Evolutionary conservation across 2,329 filamentous ascomycete genomes (phyloP).

Genomic region (Dothistroma septosporum): DNA sequence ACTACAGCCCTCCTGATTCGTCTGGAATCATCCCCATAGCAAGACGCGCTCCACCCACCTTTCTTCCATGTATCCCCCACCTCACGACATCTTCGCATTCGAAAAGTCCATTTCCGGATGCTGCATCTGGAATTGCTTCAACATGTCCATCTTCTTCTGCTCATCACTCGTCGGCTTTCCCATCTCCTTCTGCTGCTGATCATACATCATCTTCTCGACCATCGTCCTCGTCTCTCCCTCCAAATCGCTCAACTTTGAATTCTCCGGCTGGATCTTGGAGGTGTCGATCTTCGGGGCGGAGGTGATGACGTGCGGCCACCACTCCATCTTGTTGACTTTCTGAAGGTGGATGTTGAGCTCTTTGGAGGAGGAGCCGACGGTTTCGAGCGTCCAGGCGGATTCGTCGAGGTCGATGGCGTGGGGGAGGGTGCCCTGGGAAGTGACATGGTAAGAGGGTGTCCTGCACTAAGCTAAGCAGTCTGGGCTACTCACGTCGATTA

Average conservation of each 20-base stretch:
- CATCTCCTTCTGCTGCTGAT: slow-evolving; percentile 93
- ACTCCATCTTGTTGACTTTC: slow-evolving; percentile 95
- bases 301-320: slow-evolving; percentile 93
- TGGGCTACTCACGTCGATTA: slow-evolving; percentile 86
- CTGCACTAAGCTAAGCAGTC: no score
- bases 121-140: slow-evolving; percentile 86
- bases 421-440: slow-evolving; percentile 80
- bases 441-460: no score
- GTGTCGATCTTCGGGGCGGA: slow-evolving; percentile 88
- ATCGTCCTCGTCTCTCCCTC: slow-evolving; percentile 92
- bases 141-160: slow-evolving; percentile 87
- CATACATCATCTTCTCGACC: slow-evolving; percentile 99
- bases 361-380: slow-evolving; percentile 58
- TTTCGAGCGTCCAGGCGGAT: slow-evolving; percentile 86
- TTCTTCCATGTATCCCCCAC: background rate
- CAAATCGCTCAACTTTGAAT: slow-evolving; percentile 83
- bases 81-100: slow-evolving; percentile 54
- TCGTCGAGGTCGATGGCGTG: slow-evolving; percentile 78
- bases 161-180: slow-evolving; percentile 88
- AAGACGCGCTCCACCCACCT: background rate
- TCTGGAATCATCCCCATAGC: background rate
- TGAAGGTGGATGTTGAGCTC: slow-evolving; percentile 86
- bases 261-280: slow-evolving; percentile 89
- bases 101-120: slow-evolving; percentile 69
- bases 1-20: no score